A percentile compares a stretch with the other conserved stretches of the same genome.
These are phyloP conservation scores for Globisporangium alternatum DNA, from an alignment of 352 stramenopile genomes.

Conservation along the genomic window DNA sequence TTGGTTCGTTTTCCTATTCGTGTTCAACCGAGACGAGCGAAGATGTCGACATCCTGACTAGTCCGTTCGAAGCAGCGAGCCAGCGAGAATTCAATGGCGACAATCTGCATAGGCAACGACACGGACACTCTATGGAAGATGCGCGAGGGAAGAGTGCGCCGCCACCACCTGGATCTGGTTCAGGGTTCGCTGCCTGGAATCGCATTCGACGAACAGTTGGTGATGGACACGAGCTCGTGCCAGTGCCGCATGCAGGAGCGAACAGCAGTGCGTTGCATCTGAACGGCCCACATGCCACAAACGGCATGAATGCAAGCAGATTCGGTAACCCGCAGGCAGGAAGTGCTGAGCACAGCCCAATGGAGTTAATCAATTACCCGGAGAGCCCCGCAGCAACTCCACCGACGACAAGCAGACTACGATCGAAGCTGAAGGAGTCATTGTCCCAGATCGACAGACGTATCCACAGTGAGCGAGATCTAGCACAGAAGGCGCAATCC, in stretches of 20 bases:
- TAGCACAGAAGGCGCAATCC: slow-evolving; percentile 32
- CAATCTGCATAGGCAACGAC: slow-evolving; percentile 5
- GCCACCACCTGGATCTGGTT: slow-evolving; percentile 13
- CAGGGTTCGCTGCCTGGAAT: slow-evolving; percentile 47
- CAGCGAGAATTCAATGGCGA: slow-evolving; percentile 5
- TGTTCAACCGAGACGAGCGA: slow-evolving; percentile 72
- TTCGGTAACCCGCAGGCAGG: slow-evolving; percentile 40
- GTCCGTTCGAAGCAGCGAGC: slow-evolving; percentile 5
- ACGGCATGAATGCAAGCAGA: slow-evolving; percentile 17
- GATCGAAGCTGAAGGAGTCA: slow-evolving; percentile 60
- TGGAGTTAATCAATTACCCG: slow-evolving; percentile 23
- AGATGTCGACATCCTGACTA: slow-evolving; percentile 23
- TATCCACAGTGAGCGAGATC: slow-evolving; percentile 42
- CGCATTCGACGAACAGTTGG: slow-evolving; percentile 31
- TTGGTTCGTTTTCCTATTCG: slow-evolving; percentile 65
- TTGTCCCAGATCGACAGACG: slow-evolving; percentile 51
- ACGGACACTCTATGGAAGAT: slow-evolving; percentile 3
- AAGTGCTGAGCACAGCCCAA: slow-evolving; percentile 25
- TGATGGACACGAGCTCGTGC: slow-evolving; percentile 32
- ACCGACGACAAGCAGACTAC: slow-evolving; percentile 40
- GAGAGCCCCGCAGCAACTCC: slow-evolving; percentile 23
- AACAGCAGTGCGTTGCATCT: neutral
- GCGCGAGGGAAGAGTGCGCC: neutral
- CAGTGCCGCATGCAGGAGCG: slow-evolving; percentile 21
- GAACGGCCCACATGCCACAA: neutral